These are phyloP conservation scores for Insectozyma bohioensis DNA, from an alignment of 1,139 yeast genomes.

Conservation along the genomic window DNA sequence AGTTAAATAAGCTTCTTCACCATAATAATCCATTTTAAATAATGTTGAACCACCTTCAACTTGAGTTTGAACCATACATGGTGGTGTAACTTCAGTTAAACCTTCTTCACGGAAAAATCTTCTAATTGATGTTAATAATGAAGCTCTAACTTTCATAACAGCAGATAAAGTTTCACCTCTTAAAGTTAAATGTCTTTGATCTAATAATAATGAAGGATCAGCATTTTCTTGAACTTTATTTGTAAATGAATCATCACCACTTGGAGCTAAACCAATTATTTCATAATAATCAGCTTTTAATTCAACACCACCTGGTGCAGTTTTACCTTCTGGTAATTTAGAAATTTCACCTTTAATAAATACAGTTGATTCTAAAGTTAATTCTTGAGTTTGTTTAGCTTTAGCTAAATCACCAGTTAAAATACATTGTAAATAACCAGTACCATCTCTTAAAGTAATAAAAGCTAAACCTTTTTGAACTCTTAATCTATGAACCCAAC, in stretches of 20 bases:
- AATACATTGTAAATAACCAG: conserved; percentile 87
- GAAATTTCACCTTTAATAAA: conserved; percentile 75
- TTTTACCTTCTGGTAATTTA: conserved; percentile 91
- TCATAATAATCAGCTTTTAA: conserved; percentile 86
- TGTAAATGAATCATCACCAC: conserved; percentile 93
- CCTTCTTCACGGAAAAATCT: conserved; percentile 74
- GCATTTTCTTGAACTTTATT: conserved; percentile 93
- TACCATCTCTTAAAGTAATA: conserved; percentile 91
- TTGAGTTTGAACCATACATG: conserved; percentile 99
- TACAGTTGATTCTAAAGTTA: conserved; percentile 87
- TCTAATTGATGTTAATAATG: conserved; percentile 71
- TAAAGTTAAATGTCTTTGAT: conserved; percentile 90
- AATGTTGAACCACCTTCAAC: conserved; percentile 99
- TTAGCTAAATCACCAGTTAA: conserved; percentile 88
- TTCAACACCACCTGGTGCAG: conserved; percentile 98
- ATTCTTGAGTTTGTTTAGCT: conserved; percentile 78
- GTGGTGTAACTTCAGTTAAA: conserved; percentile 92
- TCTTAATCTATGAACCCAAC: conserved; percentile 97
- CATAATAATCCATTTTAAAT: conserved; percentile 91
- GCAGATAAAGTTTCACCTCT: conserved; percentile 94
- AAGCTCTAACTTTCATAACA: conserved; percentile 95
- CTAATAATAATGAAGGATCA: conserved; percentile 88
- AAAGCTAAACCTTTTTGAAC: conserved; percentile 90
- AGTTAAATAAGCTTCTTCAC: conserved; percentile 94
- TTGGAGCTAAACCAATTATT: conserved; percentile 89